Percentiles rank a stretch among this genome's conserved stretches.
phyloP scores from a whole-genome alignment of 2,329 filamentous ascomycete species.

The Apiospora arundinis region DNA sequence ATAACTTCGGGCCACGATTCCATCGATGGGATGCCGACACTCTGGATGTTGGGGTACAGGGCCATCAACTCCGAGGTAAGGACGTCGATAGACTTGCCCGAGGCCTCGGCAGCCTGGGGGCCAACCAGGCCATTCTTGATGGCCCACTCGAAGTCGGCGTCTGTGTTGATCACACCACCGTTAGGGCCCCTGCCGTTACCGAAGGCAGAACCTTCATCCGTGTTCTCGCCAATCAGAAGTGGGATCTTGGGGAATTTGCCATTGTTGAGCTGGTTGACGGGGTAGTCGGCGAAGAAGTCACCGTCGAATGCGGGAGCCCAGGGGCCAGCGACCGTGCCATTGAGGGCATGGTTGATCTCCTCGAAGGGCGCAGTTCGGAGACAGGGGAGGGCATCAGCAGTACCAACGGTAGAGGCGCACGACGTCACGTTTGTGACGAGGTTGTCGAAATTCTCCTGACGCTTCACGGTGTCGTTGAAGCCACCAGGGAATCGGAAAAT shows the following conservation, averaged over 20 bases:
- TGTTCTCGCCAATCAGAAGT: conserved; percentile 39
- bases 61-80: conserved; percentile 34
- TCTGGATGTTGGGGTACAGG: conserved; percentile 42
- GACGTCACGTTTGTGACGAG: conserved; percentile 36
- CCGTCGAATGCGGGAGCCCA: conserved; percentile 37
- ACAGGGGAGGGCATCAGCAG: conserved; percentile 34
- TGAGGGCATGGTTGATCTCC: conserved; percentile 32
- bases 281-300: conserved; percentile 37
- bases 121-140: conserved; percentile 24
- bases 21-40: conserved; percentile 43
- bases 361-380: conserved; percentile 38
- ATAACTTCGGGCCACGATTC: conserved; percentile 41
- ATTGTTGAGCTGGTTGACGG: conserved; percentile 29
- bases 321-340: conserved; percentile 28
- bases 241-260: conserved; percentile 40
- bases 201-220: conserved; percentile 39
- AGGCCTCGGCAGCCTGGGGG: conserved; percentile 23
- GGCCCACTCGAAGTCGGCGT: conserved; percentile 36
- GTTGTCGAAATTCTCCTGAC: conserved; percentile 38
- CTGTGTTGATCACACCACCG: conserved; percentile 34
- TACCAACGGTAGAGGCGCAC: conserved; percentile 35
- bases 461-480: conserved; percentile 36
- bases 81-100: conserved; percentile 32
- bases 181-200: conserved; percentile 29
- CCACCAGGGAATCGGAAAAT: conserved; percentile 37